Base-by-base conservation (phyloP, 108 stramenopile genomes). In the Cylindrotheca fusiformis region DNA sequence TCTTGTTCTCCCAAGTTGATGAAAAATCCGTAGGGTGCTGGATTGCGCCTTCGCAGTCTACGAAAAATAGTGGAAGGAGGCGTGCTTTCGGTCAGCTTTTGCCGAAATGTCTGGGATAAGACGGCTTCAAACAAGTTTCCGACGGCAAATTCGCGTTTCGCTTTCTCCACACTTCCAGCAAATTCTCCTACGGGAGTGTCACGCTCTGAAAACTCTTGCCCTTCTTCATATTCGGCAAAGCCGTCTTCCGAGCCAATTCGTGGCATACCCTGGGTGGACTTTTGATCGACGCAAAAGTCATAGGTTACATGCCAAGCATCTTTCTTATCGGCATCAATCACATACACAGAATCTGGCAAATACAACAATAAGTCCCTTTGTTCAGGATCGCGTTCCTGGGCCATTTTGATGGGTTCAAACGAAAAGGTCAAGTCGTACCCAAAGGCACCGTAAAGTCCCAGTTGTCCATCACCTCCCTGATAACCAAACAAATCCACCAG, bases 401-500 rank as follows among this genome's bases (percentile, higher is more conserved):
- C 71, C 62, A 91, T 54, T n/a, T 89, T 55, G 50, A 98, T 95
- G 4, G 96, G 91, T 66, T 98, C 97, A 66, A 98, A 97, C 65
- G 97, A 94, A 76, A 97, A 98, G 4, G 96, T 97, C 27, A 98
- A 75, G 67, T 98, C 97, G 63, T 98, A 98, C 48, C 97, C 97
- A 72, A 98, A 95, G 48, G 95, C 94, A 46, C 97, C 97, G 60
- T 96, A 97, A 26, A 98, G 73, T 28, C 97, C 97, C 26, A 98
- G 75, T 61, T 98, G 97, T 6, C 93, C 75, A 67, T 96, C 95
- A 28, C 86, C 94, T 51, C 63, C 82, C 58, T 89, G 63, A 63
- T 91, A 91, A 48, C 74, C 65, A 62, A 96, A 95, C 58, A 94
- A 59, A 52, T 91, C 91, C 1, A 94, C 83, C 29, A 95, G 65